Percentiles rank a stretch among this genome's conserved stretches.
Conservation (phyloP, 2,329 filamentous ascomycete species). For the Penicillium decumbens region DNA sequence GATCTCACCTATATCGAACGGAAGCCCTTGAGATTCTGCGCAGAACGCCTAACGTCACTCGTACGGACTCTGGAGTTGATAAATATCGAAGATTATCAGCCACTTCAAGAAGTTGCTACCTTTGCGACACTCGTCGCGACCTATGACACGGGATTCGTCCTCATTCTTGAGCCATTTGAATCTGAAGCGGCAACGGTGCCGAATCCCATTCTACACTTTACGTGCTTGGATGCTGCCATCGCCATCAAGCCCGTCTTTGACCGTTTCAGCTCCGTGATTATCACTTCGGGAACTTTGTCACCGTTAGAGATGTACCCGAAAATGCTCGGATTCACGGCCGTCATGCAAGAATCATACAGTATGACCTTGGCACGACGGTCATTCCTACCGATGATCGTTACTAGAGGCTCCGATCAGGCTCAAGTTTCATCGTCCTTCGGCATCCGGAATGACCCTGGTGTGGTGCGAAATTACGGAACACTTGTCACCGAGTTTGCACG, state of each 20-base stretch:
- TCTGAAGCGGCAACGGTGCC: slow-evolving; percentile 92
- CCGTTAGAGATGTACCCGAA: slow-evolving; percentile 98
- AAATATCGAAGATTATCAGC: slow-evolving; percentile 96
- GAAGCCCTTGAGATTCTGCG: slow-evolving; percentile 88
- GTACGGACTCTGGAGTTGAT: slow-evolving; percentile 92
- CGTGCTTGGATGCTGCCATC: slow-evolving; percentile 93
- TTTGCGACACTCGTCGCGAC: slow-evolving; percentile 95
- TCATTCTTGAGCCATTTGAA: slow-evolving; percentile 96
- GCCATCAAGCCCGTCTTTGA: slow-evolving; percentile 98
- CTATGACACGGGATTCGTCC: slow-evolving; percentile 91
- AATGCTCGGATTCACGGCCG: slow-evolving; percentile 89
- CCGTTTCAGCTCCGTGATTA: slow-evolving; percentile 94
- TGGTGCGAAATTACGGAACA: slow-evolving; percentile 95
- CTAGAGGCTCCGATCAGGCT: slow-evolving; percentile 87
- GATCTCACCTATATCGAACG: slow-evolving; percentile 97
- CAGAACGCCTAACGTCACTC: slow-evolving; percentile 87
- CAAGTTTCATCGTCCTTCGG: slow-evolving; percentile 91
- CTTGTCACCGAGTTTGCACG: slow-evolving; percentile 92
- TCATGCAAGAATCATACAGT: slow-evolving; percentile 92
- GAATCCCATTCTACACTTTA: slow-evolving; percentile 95
- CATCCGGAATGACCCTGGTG: slow-evolving; percentile 88
- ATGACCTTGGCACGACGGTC: slow-evolving; percentile 93
- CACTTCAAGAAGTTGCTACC: slow-evolving; percentile 92
- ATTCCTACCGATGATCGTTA: slow-evolving; percentile 98
- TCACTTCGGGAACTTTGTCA: slow-evolving; percentile 95